phyloP scores from a whole-genome alignment of 495 filamentous ascomycete genomes.

The Letharia columbiana region DNA sequence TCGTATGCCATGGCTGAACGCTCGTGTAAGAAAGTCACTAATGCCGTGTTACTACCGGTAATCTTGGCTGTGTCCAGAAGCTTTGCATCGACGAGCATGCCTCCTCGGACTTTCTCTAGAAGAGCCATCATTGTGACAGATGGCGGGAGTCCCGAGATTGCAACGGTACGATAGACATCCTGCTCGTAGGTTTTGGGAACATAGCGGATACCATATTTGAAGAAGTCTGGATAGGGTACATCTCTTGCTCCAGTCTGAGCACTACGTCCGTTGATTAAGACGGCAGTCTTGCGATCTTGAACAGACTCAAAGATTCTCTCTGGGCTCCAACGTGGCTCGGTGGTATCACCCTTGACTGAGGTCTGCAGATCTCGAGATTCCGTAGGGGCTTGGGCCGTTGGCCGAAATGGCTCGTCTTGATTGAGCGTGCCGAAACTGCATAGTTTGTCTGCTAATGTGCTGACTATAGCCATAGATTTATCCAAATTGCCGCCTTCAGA shows the following conservation, averaged over 20 bases:
- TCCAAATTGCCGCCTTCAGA: background rate
- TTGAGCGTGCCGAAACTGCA: background rate
- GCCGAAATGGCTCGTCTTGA: background rate
- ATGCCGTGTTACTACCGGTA: slow-evolving; percentile 8
- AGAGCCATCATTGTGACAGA: background rate
- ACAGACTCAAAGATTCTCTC: background rate
- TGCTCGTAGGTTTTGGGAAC: background rate
- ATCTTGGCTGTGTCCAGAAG: slow-evolving; percentile 17
- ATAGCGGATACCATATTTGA: slow-evolving; percentile 19
- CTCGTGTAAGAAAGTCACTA: slow-evolving; percentile 21
- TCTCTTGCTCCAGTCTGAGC: background rate
- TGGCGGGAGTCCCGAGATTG: slow-evolving; percentile 8
- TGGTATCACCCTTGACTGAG: background rate
- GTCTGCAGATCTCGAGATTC: too few relatives aligned
- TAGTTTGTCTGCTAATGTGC: background rate
- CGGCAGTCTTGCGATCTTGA: background rate
- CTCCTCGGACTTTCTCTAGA: slow-evolving; percentile 17
- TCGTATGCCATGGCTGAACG: slow-evolving; percentile 10
- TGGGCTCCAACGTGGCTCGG: background rate
- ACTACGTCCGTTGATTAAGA: background rate
- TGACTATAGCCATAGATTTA: background rate
- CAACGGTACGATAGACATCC: slow-evolving; percentile 21
- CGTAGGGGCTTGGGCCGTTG: background rate
- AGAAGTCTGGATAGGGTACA: slow-evolving; percentile 3
- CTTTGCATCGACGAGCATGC: slow-evolving; percentile 8